Conservation (phyloP, 106 monocot species). For the Acanthochlamys bracteata region DNA sequence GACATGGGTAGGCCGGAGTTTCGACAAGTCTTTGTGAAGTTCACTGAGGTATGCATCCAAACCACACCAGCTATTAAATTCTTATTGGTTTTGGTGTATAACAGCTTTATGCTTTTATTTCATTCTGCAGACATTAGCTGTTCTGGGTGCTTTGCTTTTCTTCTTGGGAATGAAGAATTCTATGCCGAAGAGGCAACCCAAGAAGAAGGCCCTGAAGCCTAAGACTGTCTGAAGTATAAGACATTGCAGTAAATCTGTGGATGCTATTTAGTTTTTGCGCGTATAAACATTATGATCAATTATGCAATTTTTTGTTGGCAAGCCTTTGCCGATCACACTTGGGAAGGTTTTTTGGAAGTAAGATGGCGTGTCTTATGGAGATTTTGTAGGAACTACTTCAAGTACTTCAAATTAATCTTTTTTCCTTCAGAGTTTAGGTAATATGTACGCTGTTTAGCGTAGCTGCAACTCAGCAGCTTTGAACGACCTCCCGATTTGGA, state of each 20-base stretch:
- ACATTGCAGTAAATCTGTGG: not conserved
- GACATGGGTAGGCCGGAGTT: constrained; percentile 56
- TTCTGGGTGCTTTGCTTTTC: constrained; percentile 67
- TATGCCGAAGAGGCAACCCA: constrained; percentile 43
- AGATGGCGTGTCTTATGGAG: too few species aligned
- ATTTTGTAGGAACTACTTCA: too few species aligned
- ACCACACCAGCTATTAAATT: not conserved
- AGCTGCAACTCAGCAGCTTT: too few species aligned
- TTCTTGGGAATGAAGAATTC: constrained; percentile 85
- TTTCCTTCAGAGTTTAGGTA: too few species aligned
- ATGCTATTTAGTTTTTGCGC: not conserved
- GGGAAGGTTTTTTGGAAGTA: too few species aligned
- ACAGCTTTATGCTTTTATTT: not conserved
- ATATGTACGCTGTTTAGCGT: too few species aligned
- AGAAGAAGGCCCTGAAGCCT: constrained; percentile 60
- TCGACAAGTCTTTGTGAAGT: constrained; percentile 59
- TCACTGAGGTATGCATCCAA: constrained; percentile 35
- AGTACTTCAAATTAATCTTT: too few species aligned
- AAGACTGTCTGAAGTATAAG: constrained; percentile 23
- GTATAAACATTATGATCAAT: not conserved
- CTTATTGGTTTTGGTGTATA: not conserved
- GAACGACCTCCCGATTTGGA: too few species aligned
- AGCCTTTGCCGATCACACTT: too few species aligned
- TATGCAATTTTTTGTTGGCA: not conserved
- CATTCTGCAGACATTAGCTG: constrained; percentile 59